phyloP scores from a whole-genome alignment of 2,329 filamentous ascomycete species.

The Botrytis galanthina region DNA sequence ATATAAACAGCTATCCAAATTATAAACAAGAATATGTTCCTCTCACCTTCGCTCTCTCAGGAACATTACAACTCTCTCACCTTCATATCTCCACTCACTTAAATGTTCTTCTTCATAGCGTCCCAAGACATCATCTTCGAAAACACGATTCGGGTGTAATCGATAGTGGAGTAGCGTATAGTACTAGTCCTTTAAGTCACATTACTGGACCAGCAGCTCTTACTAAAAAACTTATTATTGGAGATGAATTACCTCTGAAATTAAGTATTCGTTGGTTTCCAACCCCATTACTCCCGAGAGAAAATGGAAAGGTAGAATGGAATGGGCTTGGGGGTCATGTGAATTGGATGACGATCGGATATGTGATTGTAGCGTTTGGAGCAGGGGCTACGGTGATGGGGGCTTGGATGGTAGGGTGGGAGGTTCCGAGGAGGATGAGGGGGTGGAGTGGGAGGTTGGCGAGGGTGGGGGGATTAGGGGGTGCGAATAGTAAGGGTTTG shows the following conservation, averaged over 20 bases:
- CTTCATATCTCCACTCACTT: conserved; percentile 86
- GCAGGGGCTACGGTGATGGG: conserved; percentile 54
- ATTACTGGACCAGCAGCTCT: conserved; percentile 46
- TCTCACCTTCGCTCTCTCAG: conserved; percentile 82
- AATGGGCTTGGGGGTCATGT: conserved; percentile 62
- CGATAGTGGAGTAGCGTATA: conserved; percentile 85
- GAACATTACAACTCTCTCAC: conserved; percentile 83
- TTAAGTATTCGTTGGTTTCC: conserved; percentile 89
- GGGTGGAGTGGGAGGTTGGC: conserved; percentile 27
- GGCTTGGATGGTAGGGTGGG: conserved; percentile 60
- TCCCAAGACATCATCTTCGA: conserved; percentile 58
- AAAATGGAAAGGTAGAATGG: conserved; percentile 65
- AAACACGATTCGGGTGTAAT: conserved; percentile 73
- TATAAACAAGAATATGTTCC: conserved; percentile 66
- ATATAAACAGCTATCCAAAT: conserved; percentile 43
- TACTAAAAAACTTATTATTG: conserved; percentile 72
- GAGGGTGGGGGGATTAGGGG: conserved; percentile 33
- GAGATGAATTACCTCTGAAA: conserved; percentile 74
- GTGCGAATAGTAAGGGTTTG: conserved; percentile 22
- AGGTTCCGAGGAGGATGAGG: conserved; percentile 49
- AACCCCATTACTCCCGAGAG: conserved; percentile 65
- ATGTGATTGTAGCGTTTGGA: conserved; percentile 57
- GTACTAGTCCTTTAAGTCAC: conserved; percentile 54
- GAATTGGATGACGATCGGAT: conserved; percentile 58
- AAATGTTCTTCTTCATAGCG: conserved; percentile 77